These are phyloP conservation scores for Polysphondylium violaceum DNA, from an alignment of 78 protist genomes.

Conservation along the genomic window DNA sequence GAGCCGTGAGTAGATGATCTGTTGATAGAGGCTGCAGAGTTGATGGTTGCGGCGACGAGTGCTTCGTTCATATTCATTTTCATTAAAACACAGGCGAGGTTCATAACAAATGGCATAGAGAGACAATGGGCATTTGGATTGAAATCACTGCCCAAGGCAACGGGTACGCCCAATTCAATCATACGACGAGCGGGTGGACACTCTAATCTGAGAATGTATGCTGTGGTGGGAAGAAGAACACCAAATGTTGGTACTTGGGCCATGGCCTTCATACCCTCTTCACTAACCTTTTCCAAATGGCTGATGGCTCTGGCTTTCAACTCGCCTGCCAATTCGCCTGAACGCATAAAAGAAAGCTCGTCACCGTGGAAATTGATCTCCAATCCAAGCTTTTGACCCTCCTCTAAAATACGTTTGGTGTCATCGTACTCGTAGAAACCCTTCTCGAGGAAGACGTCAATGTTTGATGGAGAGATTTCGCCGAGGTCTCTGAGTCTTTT, in stretches of 20 bases:
- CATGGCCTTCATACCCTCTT: slow-evolving; percentile 90
- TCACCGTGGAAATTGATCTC: slow-evolving; percentile 93
- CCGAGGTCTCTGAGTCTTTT: slow-evolving; percentile 39
- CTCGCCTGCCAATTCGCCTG: slow-evolving; percentile 89
- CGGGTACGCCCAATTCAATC: slow-evolving; percentile 88
- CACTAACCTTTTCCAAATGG: slow-evolving; percentile 89
- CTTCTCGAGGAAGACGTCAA: slow-evolving; percentile 91
- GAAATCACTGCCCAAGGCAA: slow-evolving; percentile 90
- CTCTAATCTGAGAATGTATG: slow-evolving; percentile 85
- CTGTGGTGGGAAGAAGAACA: slow-evolving; percentile 91
- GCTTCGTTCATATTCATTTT: slow-evolving; percentile 89
- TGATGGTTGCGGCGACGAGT: slow-evolving; percentile 91
- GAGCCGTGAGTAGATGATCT: slow-evolving; percentile 81
- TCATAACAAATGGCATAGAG: slow-evolving; percentile 93
- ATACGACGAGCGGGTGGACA: slow-evolving; percentile 89
- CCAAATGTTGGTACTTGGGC: slow-evolving; percentile 80
- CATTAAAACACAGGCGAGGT: slow-evolving; percentile 90
- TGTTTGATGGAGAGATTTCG: slow-evolving; percentile 59
- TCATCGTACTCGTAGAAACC: slow-evolving; percentile 85
- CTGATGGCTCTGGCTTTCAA: slow-evolving; percentile 84
- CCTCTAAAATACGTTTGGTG: slow-evolving; percentile 73
- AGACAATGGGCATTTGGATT: slow-evolving; percentile 94
- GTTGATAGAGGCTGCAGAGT: slow-evolving; percentile 89
- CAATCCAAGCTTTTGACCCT: slow-evolving; percentile 85
- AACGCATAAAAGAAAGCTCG: slow-evolving; percentile 78